Evolutionary conservation across 2,329 filamentous ascomycete species (phyloP), one percentile per base, ranked within the genome.

Genomic region (Fusarium nematophilum): DNA sequence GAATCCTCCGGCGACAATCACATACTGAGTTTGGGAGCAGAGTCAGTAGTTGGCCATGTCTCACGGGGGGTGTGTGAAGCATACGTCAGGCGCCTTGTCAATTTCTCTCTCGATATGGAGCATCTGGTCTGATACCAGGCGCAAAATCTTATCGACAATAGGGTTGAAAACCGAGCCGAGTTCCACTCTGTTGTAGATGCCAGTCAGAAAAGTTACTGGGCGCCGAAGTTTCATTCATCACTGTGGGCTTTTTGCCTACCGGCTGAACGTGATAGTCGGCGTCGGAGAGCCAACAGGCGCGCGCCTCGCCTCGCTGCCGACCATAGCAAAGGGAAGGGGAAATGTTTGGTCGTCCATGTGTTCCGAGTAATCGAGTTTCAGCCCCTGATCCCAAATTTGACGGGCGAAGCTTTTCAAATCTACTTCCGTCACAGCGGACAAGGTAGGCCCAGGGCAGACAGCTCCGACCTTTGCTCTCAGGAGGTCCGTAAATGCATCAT

Each of bases 161-260:
- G 39, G 38, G 13, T 52, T 6, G 2, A 58, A 58, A 15, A 47
- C 9, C 2, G 25, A 23, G 10, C 13, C 27, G 7, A 59, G 4
- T 1, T 53, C 53, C 9, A 3, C n/a, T 4, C 3, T 53, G 51
- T 9, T 14, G 11, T 10, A 31, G 9, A 0, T 2, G 11, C 57
- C 10, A 57, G 21, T 9, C 40, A 3, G 3, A 31, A 2, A 8
- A 6, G 1, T 18, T 6, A 2, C 40, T 6, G 10, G 27, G 5
- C 21, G 14, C 8, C 5, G 6, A 14, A 29, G 11, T n/a, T n/a
- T n/a, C n/a, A n/a, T n/a, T n/a, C n/a, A n/a, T n/a, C n/a, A n/a
- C n/a, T n/a, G n/a, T n/a, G n/a, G n/a, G n/a, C n/a, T n/a, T n/a
- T 25, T 3, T 5, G 38, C 50, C 23, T 11, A 49, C 50, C 21